A percentile compares a stretch with the other conserved stretches of the same genome.
Evolutionary conservation across 306 rosid genomes (phyloP).

Genomic region (Nissolia schottii): DNA sequence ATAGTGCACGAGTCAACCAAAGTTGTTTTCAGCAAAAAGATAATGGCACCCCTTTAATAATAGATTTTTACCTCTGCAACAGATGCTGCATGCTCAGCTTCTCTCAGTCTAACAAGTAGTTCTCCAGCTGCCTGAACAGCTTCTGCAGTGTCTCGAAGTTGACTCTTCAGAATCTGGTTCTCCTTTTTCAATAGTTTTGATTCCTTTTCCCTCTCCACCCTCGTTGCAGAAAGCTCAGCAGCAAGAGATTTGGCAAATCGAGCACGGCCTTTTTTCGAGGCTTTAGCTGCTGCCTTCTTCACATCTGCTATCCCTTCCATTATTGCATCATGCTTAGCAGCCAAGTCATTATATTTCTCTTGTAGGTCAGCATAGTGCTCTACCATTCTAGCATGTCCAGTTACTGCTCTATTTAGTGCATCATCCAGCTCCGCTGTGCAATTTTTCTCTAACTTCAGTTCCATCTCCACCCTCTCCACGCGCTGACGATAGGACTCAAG

Average conservation of each 20-base stretch:
- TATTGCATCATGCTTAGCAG: conserved; percentile 66
- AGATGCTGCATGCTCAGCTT: conserved; percentile 77
- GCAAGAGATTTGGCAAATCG: conserved; percentile 67
- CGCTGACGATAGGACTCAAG: conserved; percentile 63
- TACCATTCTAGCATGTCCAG: conserved; percentile 82
- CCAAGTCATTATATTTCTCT: conserved; percentile 80
- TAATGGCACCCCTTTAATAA: neutral
- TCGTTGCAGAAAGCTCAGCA: conserved; percentile 64
- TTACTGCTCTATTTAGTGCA: conserved; percentile 75
- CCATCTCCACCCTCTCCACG: conserved; percentile 71
- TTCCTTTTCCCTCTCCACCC: conserved; percentile 75
- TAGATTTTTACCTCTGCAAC: conserved; percentile 64
- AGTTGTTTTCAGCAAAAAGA: neutral
- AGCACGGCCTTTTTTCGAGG: conserved; percentile 69
- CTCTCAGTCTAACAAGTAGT: conserved; percentile 87
- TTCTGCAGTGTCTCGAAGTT: conserved; percentile 94
- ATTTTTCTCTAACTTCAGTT: conserved; percentile 62
- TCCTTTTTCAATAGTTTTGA: conserved; percentile 70
- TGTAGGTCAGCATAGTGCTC: conserved; percentile 94
- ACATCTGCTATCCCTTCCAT: conserved; percentile 90
- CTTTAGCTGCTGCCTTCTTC: conserved; percentile 83
- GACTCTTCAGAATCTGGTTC: conserved; percentile 73
- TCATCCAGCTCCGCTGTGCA: conserved; percentile 79
- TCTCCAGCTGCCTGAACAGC: conserved; percentile 99
- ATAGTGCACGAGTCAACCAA: no score